phyloP scores from a whole-genome alignment of 139 green algal species.

The Micromonas commoda region DNA sequence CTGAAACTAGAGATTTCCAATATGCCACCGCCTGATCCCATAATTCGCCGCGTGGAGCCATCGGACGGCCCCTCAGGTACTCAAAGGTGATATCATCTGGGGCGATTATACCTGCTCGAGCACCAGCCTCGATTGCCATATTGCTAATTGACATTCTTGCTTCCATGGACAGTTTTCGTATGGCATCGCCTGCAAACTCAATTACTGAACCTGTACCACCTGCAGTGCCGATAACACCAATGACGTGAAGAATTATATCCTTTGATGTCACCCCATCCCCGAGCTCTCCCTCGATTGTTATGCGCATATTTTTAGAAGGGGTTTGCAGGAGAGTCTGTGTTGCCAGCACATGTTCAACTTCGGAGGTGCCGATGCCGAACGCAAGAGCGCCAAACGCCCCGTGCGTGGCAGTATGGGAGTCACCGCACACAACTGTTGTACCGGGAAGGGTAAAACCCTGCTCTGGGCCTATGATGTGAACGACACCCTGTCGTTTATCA shows the following conservation, averaged over 20 bases:
- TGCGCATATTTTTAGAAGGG: conserved; percentile 37
- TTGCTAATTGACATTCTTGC: conserved; percentile 47
- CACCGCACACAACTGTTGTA: conserved; percentile 37
- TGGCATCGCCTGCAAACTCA: conserved; percentile 40
- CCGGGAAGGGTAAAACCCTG: conserved; percentile 41
- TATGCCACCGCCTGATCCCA: conserved; percentile 37
- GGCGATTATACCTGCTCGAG: conserved; percentile 42
- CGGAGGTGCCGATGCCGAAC: conserved; percentile 40
- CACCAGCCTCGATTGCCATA: conserved; percentile 48
- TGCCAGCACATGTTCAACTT: conserved; percentile 42
- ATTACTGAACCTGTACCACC: conserved; percentile 37
- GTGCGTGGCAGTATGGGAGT: conserved; percentile 44
- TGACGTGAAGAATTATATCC: conserved; percentile 41
- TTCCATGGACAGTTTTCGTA: conserved; percentile 42
- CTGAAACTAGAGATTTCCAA: conserved; percentile 32
- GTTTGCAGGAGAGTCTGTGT: conserved; percentile 43
- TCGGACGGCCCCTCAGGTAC: conserved; percentile 41
- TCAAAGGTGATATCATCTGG: conserved; percentile 45
- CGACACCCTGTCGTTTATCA: conserved; percentile 38
- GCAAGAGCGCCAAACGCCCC: conserved; percentile 41
- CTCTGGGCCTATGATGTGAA: conserved; percentile 43
- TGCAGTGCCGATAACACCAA: conserved; percentile 38
- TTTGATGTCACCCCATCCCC: conserved; percentile 31
- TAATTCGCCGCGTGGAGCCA: conserved; percentile 36
- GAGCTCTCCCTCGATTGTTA: conserved; percentile 38